Base-by-base conservation (phyloP, 768 basidiomycete genomes). In the Ephemerocybe angulata region DNA sequence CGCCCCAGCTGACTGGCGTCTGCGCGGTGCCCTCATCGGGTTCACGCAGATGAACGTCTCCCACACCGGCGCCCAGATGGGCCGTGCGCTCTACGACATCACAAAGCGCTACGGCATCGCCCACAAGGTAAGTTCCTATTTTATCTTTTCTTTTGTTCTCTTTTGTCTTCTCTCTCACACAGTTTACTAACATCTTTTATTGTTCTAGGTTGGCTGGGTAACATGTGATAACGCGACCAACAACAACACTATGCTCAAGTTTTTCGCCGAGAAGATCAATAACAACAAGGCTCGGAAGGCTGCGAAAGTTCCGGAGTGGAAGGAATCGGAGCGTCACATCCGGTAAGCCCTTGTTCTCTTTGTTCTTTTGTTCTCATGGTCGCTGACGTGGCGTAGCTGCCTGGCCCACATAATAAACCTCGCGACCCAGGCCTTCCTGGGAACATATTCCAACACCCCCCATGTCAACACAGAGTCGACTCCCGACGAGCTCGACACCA, bases 41-140 rank as follows among this genome's bases (percentile, higher is more conserved):
- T 79, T 77, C 30, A 62, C 56, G 0, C 64, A 57, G 15, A 55
- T 80, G 38, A 78, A 79, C 53, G 67, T 58, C 10, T 58, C 69
- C 0, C 76, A 79, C 49, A 65, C 67, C 52, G 75, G 76, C 0
- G 21, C 51, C 21, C 61, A 57, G 0, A 63, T 78, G 0, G 71
- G 74, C 0, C 70, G 71, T 28, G 74, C 70, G 0, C 59, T 79
- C 0, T 78, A 64, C 61, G 70, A 70, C 54, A 62, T 78, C 25
- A 51, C 62, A 0, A 10, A 59, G 2, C 60, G 62, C 1, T 35
- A 72, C 2, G 62, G 62, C 0, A 68, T 74, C 31, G 15, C 29
- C 10, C 57, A 69, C 31, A 71, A 72, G 60, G 73, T 71, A 29
- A 31, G 35, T 55, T 27, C 10, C 17, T 13, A n/a, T 28, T 29